Percentiles rank a stretch among this genome's conserved stretches.
Evolutionary conservation across 768 basidiomycete genomes (phyloP).

Genomic region (Pisolithus tinctorius): DNA sequence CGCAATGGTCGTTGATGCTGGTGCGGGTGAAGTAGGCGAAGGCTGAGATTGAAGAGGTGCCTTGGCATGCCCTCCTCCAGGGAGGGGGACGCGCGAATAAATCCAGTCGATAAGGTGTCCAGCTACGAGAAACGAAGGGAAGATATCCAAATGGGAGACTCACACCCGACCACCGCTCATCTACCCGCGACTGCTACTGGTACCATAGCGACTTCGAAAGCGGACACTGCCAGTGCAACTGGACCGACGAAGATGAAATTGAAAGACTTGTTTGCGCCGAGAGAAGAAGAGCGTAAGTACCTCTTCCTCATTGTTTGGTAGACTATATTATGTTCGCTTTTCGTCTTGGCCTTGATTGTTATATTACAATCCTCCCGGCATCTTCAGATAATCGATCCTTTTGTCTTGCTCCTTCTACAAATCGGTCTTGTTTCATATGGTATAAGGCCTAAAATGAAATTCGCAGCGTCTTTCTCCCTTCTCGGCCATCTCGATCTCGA

Average conservation of each 20-base stretch:
- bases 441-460: background rate
- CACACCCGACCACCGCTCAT: no score
- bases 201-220: no score
- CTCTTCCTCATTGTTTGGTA: no score
- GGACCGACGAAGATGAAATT: constrained; percentile 19
- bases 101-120: no score
- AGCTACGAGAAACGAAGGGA: no score
- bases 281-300: constrained; percentile 54
- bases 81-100: no score
- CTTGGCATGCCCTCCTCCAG: no score
- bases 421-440: background rate
- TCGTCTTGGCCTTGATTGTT: background rate
- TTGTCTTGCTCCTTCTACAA: background rate
- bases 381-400: no score
- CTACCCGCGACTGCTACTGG: no score
- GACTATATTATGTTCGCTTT: background rate
- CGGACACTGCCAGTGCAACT: no score
- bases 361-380: no score
- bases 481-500: constrained; percentile 70
- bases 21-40: constrained; percentile 16
- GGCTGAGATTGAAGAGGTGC: constrained; percentile 14
- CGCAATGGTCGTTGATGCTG: constrained; percentile 45
- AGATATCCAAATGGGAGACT: no score
- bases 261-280: constrained; percentile 54
- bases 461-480: constrained; percentile 61